A percentile compares a stretch with the other conserved stretches of the same genome.
Evolutionary conservation across 495 filamentous ascomycete genomes (phyloP).

Genomic region (Aspergillus egyptiacus): DNA sequence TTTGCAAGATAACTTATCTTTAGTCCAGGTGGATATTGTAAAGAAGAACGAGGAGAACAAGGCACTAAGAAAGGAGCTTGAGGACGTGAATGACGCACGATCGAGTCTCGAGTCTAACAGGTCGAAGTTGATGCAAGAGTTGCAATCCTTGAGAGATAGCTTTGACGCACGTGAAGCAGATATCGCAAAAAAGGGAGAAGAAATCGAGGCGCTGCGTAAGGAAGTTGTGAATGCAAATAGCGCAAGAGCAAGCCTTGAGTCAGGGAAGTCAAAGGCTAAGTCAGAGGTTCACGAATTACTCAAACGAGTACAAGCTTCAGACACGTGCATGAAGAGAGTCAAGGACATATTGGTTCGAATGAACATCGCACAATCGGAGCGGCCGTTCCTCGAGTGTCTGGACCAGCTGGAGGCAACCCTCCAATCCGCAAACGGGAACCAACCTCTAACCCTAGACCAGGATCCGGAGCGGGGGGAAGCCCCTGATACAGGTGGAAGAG

Average conservation of each 20-base stretch:
- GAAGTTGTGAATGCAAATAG: conserved; percentile 15
- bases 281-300: conserved; percentile 22
- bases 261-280: conserved; percentile 20
- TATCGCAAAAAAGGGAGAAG: conserved; percentile 15
- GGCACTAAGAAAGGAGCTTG: conserved; percentile 1
- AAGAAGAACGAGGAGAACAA: conserved; percentile 17
- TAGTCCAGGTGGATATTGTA: neutral
- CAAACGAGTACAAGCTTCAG: conserved; percentile 26
- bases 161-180: neutral
- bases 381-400: conserved; percentile 17
- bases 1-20: neutral
- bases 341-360: conserved; percentile 15
- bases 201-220: conserved; percentile 9
- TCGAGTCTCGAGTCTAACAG: neutral
- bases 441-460: neutral
- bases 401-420: conserved; percentile 17
- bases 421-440: conserved; percentile 1
- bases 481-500: neutral
- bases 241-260: conserved; percentile 17
- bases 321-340: conserved; percentile 21
- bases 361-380: conserved; percentile 6
- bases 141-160: neutral
- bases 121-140: neutral
- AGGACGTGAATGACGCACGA: conserved; percentile 11
- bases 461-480: neutral